A percentile compares a stretch with the other conserved stretches of the same genome.
Conservation (phyloP, 768 basidiomycete genomes). For the Mycena filopes region DNA sequence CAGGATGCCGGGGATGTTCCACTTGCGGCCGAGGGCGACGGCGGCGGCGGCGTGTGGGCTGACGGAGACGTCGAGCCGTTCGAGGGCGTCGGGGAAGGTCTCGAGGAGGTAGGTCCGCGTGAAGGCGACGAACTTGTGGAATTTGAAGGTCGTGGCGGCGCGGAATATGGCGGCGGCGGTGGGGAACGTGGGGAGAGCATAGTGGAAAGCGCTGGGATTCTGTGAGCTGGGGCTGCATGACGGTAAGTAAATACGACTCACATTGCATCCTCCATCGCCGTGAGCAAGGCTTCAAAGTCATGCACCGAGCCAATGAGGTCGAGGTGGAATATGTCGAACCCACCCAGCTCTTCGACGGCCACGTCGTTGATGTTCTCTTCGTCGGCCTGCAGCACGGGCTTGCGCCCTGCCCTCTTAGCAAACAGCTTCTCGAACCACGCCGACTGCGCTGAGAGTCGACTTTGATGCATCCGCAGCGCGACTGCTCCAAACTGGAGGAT, state of each 20-base stretch:
- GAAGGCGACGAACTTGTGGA: conserved; percentile 38
- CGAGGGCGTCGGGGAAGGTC: conserved; percentile 42
- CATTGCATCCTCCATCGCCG: conserved; percentile 36
- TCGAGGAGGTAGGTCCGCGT: conserved; percentile 40
- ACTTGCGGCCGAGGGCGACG: conserved; percentile 43
- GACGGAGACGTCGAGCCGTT: conserved; percentile 16
- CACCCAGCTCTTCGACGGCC: conserved; percentile 15
- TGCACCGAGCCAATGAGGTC: background rate
- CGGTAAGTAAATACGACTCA: no score
- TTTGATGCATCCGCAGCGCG: conserved; percentile 38
- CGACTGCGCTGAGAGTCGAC: conserved; percentile 37
- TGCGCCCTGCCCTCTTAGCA: conserved; percentile 18
- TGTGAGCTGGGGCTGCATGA: background rate
- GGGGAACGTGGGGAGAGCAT: conserved; percentile 39
- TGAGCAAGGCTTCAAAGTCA: conserved; percentile 34
- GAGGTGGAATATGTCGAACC: conserved; percentile 13
- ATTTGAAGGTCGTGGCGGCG: conserved; percentile 44
- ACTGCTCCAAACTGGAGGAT: conserved; percentile 36
- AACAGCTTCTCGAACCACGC: conserved; percentile 39
- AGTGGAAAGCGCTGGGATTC: conserved; percentile 32
- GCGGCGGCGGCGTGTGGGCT: conserved; percentile 42
- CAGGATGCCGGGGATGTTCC: conserved; percentile 40
- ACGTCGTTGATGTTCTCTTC: conserved; percentile 18
- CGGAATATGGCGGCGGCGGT: conserved; percentile 45
- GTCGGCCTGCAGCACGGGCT: conserved; percentile 4